Base-by-base conservation (phyloP, 2,329 filamentous ascomycete species). In the Fusarium sambucinum region DNA sequence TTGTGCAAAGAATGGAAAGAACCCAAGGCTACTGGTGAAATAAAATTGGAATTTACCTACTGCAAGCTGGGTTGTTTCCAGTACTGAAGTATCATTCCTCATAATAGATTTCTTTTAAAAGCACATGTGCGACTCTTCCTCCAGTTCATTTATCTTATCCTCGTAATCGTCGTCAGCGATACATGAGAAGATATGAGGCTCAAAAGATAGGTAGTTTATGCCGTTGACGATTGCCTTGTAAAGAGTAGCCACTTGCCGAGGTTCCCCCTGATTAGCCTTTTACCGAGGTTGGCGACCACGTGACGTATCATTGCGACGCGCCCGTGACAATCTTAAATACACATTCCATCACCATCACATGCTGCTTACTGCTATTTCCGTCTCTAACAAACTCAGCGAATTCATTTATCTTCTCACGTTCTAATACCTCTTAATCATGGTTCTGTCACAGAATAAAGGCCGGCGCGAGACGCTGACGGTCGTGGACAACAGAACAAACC, bases 401-500 rank as follows among this genome's bases (percentile, higher is more conserved):
- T 38, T 6, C 13, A 3, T 42, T 42, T 23, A 2, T 41, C 23
- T 8, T 17, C 11, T 10, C 16, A 42, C 9, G 14, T 25, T 27
- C 4, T 17, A 19, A 25, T 12, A 25, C 9, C 6, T 16, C 1
- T 23, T 8, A 5, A 61, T 6, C 3, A 66, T 66, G 63, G 62
- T 61, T 2, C 35, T 19, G 2, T 7, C 46, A 14, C 51, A 62
- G 56, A 66, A 35, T 17, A 61, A 56, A 2, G 30, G 44, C 8
- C 50, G 50, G 14, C 72, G 72, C 25, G 72, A 76, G 68, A 75
- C 77, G 40, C 73, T 83, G 65, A 83, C 81, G 17, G 81, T 84
- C 25, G 75, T 81, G 35, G 83, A 85, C 71, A 85, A 85, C 75
- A 81, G 83, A 58, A 85, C 83, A 5, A 81, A 80, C 54, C 79